These are phyloP conservation scores for Sphenostylis stenocarpa DNA, from an alignment of 306 rosid genomes.

Conservation along the genomic window DNA sequence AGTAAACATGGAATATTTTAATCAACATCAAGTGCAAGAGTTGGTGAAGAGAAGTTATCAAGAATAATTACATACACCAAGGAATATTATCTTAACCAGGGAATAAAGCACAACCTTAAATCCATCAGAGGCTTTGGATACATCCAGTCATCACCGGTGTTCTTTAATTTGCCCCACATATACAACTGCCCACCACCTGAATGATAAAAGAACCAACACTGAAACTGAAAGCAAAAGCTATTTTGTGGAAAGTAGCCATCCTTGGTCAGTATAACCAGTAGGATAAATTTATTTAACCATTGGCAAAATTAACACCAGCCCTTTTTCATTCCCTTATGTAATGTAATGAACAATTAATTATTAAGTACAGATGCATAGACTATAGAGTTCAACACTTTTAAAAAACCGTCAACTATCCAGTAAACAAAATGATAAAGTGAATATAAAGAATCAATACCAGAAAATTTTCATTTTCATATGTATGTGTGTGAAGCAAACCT, in stretches of 20 bases:
- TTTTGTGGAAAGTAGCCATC: not conserved
- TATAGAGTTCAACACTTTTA: not conserved
- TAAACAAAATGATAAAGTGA: not conserved
- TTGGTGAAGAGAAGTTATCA: not conserved
- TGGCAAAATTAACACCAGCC: not conserved
- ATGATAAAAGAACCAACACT: conserved; percentile 20
- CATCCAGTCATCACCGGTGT: conserved; percentile 98
- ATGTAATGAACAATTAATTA: not conserved
- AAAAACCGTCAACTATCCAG: not conserved
- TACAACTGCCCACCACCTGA: conserved; percentile 95
- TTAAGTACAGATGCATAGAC: not conserved
- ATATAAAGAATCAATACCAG: not conserved
- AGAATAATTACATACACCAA: conserved; percentile 2
- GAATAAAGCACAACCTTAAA: conserved; percentile 66
- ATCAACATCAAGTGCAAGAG: not conserved
- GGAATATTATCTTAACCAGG: conserved; percentile 6
- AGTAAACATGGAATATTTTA: conserved; percentile 23
- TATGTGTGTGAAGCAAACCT: conserved; percentile 39
- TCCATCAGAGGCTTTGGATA: conserved; percentile 98
- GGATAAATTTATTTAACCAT: not conserved
- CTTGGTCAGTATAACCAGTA: not conserved
- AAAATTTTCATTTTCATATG: not conserved
- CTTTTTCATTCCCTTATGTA: not conserved
- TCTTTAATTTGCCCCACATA: conserved; percentile 97
- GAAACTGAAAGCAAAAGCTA: not conserved